A percentile compares a stretch with the other conserved stretches of the same genome.
Evolutionary conservation across 2,329 filamentous ascomycete species (phyloP).

Genomic region (Fusarium domesticum): DNA sequence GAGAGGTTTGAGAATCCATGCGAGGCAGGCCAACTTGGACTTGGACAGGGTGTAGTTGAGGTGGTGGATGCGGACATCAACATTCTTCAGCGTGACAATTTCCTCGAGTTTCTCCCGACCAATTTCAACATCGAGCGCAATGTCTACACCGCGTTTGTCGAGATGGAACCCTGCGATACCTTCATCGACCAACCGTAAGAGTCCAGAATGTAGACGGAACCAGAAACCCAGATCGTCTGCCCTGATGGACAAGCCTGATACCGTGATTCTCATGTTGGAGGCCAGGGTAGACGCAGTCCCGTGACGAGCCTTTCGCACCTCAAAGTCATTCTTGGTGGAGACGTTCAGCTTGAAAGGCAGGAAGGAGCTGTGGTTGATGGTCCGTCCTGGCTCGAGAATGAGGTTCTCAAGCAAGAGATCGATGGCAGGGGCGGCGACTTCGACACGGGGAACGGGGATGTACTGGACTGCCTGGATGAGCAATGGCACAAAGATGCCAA

Average conservation of each 20-base stretch:
- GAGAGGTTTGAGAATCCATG: constrained; percentile 81
- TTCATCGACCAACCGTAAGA: constrained; percentile 73
- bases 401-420: constrained; percentile 88
- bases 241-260: constrained; percentile 78
- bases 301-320: constrained; percentile 70
- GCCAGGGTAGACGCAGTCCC: constrained; percentile 62
- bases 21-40: constrained; percentile 72
- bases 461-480: constrained; percentile 77
- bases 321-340: constrained; percentile 81
- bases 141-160: constrained; percentile 82
- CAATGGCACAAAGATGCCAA: constrained; percentile 78
- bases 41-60: constrained; percentile 74
- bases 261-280: constrained; percentile 71
- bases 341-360: constrained; percentile 79
- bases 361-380: constrained; percentile 83
- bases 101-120: constrained; percentile 75
- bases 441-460: constrained; percentile 85
- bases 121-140: constrained; percentile 81
- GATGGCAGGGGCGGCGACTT: constrained; percentile 76
- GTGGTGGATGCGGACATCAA: constrained; percentile 81
- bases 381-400: constrained; percentile 81
- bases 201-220: constrained; percentile 72
- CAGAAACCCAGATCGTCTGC: constrained; percentile 90
- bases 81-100: constrained; percentile 72
- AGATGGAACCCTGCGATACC: constrained; percentile 84